These are phyloP conservation scores for Aspergillus bertholletiae DNA, from an alignment of 495 filamentous ascomycete species.

Conservation along the genomic window DNA sequence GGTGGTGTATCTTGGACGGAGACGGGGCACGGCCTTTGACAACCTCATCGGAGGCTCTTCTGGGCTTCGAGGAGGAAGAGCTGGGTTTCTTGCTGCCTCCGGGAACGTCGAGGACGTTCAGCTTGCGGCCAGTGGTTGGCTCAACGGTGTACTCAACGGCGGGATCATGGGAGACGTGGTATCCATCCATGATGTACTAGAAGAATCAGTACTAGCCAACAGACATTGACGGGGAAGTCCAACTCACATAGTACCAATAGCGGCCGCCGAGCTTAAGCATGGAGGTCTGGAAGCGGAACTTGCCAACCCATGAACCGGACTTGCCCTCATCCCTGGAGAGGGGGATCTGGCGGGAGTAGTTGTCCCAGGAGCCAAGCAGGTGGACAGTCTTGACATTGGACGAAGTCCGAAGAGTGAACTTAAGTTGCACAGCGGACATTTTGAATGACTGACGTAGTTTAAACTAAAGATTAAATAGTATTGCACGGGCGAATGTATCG, in stretches of 20 bases:
- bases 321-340: slow-evolving; percentile 84
- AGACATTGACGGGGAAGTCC: not conserved
- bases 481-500: slow-evolving; percentile 13
- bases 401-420: slow-evolving; percentile 91
- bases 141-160: slow-evolving; percentile 85
- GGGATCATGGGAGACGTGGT: slow-evolving; percentile 97
- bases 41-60: slow-evolving; percentile 53
- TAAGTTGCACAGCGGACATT: slow-evolving; percentile 83
- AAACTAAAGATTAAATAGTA: slow-evolving; percentile 31
- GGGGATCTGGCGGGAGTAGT: slow-evolving; percentile 88
- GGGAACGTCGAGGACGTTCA: slow-evolving; percentile 76
- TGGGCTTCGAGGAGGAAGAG: slow-evolving; percentile 25
- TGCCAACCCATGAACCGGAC: slow-evolving; percentile 86
- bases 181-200: slow-evolving; percentile 96
- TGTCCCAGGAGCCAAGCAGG: slow-evolving; percentile 97
- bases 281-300: slow-evolving; percentile 87
- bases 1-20: slow-evolving; percentile 82
- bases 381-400: slow-evolving; percentile 97
- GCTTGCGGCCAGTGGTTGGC: slow-evolving; percentile 92
- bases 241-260: slow-evolving; percentile 94
- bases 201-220: slow-evolving; percentile 11
- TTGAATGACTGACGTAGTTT: slow-evolving; percentile 29
- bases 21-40: slow-evolving; percentile 84
- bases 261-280: slow-evolving; percentile 79
- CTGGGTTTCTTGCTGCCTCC: slow-evolving; percentile 34